Base-by-base conservation (phyloP, 257 asterid species). In the Buddleja alternifolia region DNA sequence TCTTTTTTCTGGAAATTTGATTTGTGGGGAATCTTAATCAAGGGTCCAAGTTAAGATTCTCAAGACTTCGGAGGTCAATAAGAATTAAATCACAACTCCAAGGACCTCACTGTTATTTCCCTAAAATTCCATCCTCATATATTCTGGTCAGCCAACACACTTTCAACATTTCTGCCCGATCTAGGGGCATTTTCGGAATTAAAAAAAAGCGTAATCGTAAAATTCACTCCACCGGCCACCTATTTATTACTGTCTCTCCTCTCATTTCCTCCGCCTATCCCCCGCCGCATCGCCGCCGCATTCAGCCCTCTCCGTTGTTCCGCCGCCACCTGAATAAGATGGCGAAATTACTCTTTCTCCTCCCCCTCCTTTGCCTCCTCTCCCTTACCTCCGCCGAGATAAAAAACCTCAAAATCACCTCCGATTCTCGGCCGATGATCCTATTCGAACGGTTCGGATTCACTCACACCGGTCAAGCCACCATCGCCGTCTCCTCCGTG, bases 381-480 rank as follows among this genome's bases (percentile, higher is more conserved):
- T 17, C 85, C 24, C 50, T 69, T 76, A 17, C 84, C 73, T 57
- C 81, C 66, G 97, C 86, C 63, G 97, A 94, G 86, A 89, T 91
- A 60, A 91, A 91, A 76, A 91, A 80, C 75, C 80, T 86, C 3
- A 83, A 84, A 71, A 87, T 94, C 80, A 65, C 78, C 23, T 58
- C 86, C 73, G 97, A 94, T 55, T 29, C 90, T 0, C 89, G 97
- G 52, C 78, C 97, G 10, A 85, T 94, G 93, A 94, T 94, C 73
- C 88, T 91, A 67, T 90, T 94, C 74, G 97, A 91, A 25, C 92
- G 94, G 19, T 94, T 91, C 71, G 99, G 96, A 16, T 94, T 94
- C 81, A 94, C 97, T 32, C 97, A 86, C 78, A 84, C 97, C 17
- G 97, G 99, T 23, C 96, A 78, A 62, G 90, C 85, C 46, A 57